phyloP scores from a whole-genome alignment of 106 monocot species.

The Dioscorea alata region DNA sequence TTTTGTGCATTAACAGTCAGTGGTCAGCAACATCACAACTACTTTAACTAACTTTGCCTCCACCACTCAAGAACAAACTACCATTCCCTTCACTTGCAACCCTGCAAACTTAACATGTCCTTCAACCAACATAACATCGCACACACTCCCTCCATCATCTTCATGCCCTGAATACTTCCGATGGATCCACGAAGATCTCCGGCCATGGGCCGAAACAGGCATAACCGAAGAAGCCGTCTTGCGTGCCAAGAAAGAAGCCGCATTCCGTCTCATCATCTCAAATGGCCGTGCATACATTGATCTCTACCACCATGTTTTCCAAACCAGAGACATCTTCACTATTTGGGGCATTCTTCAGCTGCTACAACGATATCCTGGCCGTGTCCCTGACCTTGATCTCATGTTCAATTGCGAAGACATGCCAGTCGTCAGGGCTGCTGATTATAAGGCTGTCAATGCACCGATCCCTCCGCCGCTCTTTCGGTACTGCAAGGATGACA shows the following conservation, averaged over 20 bases:
- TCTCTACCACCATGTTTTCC: conserved; percentile 22
- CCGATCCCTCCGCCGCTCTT: conserved; percentile 39
- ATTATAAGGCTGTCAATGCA: background rate
- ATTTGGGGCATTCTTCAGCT: conserved; percentile 66
- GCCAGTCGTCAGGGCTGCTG: conserved; percentile 18
- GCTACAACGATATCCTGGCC: conserved; percentile 35
- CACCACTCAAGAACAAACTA: too few relatives aligned
- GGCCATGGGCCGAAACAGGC: conserved; percentile 36
- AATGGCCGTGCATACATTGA: conserved; percentile 38
- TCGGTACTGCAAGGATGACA: conserved; percentile 55
- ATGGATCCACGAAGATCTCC: conserved; percentile 59
- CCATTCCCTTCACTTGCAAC: too few relatives aligned
- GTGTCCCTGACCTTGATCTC: conserved; percentile 51
- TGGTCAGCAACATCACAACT: too few relatives aligned
- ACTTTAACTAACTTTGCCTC: too few relatives aligned
- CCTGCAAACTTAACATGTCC: too few relatives aligned
- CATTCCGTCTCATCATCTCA: conserved; percentile 33
- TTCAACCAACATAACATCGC: too few relatives aligned
- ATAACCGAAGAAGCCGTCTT: conserved; percentile 30
- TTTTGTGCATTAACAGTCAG: too few relatives aligned
- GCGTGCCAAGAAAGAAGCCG: conserved; percentile 5
- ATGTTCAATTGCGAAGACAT: conserved; percentile 54
- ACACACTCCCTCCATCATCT: background rate
- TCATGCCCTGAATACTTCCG: conserved; percentile 55
- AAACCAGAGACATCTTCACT: conserved; percentile 52